A percentile compares a stretch with the other conserved stretches of the same genome.
These are phyloP conservation scores for Dictyostelium capitatum DNA, from an alignment of 78 protist species.

Conservation along the genomic window DNA sequence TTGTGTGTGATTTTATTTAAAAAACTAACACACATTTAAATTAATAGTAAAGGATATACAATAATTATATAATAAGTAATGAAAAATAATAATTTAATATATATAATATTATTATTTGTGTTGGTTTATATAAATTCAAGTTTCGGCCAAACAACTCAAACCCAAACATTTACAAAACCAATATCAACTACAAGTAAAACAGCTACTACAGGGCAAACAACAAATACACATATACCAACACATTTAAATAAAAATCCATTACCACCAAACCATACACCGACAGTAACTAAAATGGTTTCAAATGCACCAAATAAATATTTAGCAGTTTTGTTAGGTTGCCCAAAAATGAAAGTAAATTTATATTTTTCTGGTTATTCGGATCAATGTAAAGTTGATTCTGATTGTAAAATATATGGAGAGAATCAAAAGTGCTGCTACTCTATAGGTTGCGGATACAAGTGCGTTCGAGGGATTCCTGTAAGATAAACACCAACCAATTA, in stretches of 20 bases:
- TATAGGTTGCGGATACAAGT: neutral
- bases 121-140: no score
- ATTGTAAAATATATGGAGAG: constrained; percentile 1
- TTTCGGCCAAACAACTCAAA: no score
- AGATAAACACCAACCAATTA: no score
- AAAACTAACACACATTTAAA: no score
- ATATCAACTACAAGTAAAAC: neutral
- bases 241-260: neutral
- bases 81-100: no score
- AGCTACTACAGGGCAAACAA: neutral
- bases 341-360: neutral
- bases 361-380: neutral
- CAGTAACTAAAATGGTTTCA: neutral
- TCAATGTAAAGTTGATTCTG: neutral
- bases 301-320: neutral
- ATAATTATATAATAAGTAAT: no score
- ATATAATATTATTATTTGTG: no score
- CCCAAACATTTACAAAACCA: neutral
- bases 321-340: neutral
- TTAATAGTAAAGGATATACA: no score
- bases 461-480: neutral
- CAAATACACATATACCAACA: neutral
- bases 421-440: constrained; percentile 1
- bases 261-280: neutral
- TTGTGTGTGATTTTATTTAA: no score